Evolutionary conservation across 306 rosid genomes (phyloP).

Genomic region (Coriaria nepalensis): DNA sequence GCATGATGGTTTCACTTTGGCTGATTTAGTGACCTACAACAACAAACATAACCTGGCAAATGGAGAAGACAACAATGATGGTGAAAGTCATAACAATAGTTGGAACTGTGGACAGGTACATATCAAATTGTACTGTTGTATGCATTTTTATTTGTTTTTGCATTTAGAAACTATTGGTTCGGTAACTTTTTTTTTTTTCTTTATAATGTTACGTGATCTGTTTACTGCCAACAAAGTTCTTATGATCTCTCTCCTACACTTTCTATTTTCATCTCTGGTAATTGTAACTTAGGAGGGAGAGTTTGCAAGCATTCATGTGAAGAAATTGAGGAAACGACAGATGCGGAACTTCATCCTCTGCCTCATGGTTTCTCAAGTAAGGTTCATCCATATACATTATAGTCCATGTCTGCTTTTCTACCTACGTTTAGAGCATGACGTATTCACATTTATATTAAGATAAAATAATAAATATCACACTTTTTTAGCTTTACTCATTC

Average conservation of each 20-base stretch:
- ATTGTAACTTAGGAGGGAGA: constrained; percentile 98
- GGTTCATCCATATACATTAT: constrained; percentile 7
- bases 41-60: constrained; percentile 71
- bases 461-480: too few relatives aligned
- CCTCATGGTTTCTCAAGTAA: constrained; percentile 91
- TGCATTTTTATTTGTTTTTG: constrained; percentile 7
- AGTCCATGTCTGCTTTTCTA: background rate
- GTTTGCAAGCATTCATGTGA: constrained; percentile 47
- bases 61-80: constrained; percentile 93
- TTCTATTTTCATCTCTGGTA: constrained; percentile 11
- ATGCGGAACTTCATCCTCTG: constrained; percentile 80
- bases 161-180: too few relatives aligned
- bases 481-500: too few relatives aligned
- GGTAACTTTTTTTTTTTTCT: too few relatives aligned
- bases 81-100: constrained; percentile 92
- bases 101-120: constrained; percentile 98
- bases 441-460: too few relatives aligned
- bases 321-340: constrained; percentile 75
- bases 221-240: background rate
- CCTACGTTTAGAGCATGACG: too few relatives aligned
- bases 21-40: constrained; percentile 86
- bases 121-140: constrained; percentile 7
- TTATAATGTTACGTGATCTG: background rate
- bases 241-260: background rate
- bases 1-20: constrained; percentile 90